Conservation (phyloP, 2,329 filamentous ascomycete species). For the Penicillium verrucosum region DNA sequence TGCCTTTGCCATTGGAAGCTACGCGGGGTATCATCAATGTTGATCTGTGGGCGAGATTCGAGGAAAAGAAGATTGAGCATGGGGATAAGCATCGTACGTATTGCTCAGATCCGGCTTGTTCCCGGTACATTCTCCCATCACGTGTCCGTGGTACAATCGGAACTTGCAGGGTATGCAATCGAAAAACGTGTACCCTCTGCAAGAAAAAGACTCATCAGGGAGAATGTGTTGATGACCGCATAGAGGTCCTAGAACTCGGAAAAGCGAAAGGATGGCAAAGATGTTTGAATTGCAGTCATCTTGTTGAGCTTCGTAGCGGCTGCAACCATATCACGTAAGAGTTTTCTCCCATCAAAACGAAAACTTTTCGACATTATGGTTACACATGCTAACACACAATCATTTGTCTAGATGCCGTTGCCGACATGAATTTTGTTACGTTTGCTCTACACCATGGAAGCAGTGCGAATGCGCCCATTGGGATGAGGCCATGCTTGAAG, state of each 20-base stretch:
- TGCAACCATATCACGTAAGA: conserved; percentile 39
- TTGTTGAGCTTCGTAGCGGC: conserved; percentile 31
- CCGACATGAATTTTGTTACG: conserved; percentile 32
- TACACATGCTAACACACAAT: not conserved
- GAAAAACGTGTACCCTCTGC: conserved; percentile 24
- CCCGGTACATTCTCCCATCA: conserved; percentile 22
- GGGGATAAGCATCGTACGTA: conserved; percentile 25
- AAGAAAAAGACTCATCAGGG: conserved; percentile 20
- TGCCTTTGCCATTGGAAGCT: conserved; percentile 14
- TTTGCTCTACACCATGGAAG: conserved; percentile 29
- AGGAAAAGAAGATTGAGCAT: conserved; percentile 25
- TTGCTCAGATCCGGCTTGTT: conserved; percentile 24
- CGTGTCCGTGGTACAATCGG: conserved; percentile 15
- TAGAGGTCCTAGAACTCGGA: conserved; percentile 55
- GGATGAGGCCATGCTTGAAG: conserved; percentile 8
- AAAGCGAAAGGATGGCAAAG: conserved; percentile 69
- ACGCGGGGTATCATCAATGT: conserved; percentile 8
- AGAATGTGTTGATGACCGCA: conserved; percentile 27
- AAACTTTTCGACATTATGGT: too few relatives aligned
- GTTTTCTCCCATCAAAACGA: not conserved
- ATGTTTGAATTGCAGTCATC: conserved; percentile 69
- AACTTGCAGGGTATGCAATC: conserved; percentile 20
- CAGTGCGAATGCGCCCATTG: conserved; percentile 26
- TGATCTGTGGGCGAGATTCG: conserved; percentile 6
- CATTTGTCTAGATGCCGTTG: conserved; percentile 27